A percentile compares a stretch with the other conserved stretches of the same genome.
Conservation (phyloP, 2,329 filamentous ascomycete species). For the Fusarium tanahbumbuense region DNA sequence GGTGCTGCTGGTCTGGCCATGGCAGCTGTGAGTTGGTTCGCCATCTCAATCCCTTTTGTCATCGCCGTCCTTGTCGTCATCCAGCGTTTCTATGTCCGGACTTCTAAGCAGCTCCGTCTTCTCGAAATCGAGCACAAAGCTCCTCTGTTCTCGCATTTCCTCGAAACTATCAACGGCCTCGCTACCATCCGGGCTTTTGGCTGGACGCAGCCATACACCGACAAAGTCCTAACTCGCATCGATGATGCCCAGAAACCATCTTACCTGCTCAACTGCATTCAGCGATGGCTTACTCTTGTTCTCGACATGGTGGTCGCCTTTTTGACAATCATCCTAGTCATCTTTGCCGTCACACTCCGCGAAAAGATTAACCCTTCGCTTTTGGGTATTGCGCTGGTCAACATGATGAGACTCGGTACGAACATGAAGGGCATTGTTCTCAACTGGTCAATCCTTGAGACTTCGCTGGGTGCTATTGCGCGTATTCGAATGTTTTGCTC, state of each 20-base stretch:
- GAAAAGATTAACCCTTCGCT: slow-evolving; percentile 49
- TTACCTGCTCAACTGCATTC: slow-evolving; percentile 64
- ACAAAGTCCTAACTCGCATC: slow-evolving; percentile 52
- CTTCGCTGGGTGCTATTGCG: slow-evolving; percentile 47
- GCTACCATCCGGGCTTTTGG: slow-evolving; percentile 55
- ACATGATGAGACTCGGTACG: slow-evolving; percentile 47
- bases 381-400: slow-evolving; percentile 54
- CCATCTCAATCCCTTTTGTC: slow-evolving; percentile 59
- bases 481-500: slow-evolving; percentile 46
- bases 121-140: slow-evolving; percentile 58
- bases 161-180: slow-evolving; percentile 49
- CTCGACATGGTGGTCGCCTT: slow-evolving; percentile 63
- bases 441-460: slow-evolving; percentile 48
- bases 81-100: slow-evolving; percentile 65
- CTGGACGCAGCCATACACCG: slow-evolving; percentile 52
- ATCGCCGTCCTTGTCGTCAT: slow-evolving; percentile 56
- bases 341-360: slow-evolving; percentile 53
- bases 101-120: slow-evolving; percentile 65
- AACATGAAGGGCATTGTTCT: slow-evolving; percentile 47
- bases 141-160: slow-evolving; percentile 50
- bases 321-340: slow-evolving; percentile 54
- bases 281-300: slow-evolving; percentile 65
- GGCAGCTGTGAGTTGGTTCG: slow-evolving; percentile 58
- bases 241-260: slow-evolving; percentile 64
- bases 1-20: slow-evolving; percentile 59